Evolutionary conservation across 2,329 filamentous ascomycete genomes (phyloP), one percentile per base, ranked within the genome.

Genomic region (Zopfia rhizophila): DNA sequence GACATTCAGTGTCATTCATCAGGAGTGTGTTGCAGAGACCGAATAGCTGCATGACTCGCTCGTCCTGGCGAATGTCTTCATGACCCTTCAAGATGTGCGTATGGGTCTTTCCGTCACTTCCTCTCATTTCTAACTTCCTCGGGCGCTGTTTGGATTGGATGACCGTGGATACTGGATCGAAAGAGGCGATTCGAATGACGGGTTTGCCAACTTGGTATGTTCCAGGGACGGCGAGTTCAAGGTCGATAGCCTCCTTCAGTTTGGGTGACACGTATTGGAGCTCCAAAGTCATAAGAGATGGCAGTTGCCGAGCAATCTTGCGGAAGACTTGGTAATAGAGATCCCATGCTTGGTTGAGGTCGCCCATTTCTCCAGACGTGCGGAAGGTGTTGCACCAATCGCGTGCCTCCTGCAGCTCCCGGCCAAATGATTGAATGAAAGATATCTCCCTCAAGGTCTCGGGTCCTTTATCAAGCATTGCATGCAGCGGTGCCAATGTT

Each of bases 11-110:
- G 68, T 99, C 95, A 65, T 93, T 93, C 32, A 90, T 83, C 29
- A 99, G 83, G 2, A 99, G 83, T 0, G 95, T 99, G 72, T 99
- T 99, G 76, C 93, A 94, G 11, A 99, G 83, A 28, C 94, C 94
- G 67, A 99, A 99, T 24, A 99, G 83, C 74, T 99, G 94, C 95
- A 99, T 99, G 59, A 99, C 94, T 74, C 95, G 88, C 75, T 99
- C 94, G 66, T 99, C 94, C 73, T 99, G 94, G 48, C 94, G 88
- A 56, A 99, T 97, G 78, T 99, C 94, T 75, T 99, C 94, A 65
- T 99, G 95, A n/a, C 94, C 94, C 78, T 99, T 99, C 62, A 99
- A 84, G 47, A 90, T 75, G 76, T 96, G 97, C 37, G 90, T 88
- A 70, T 97, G 97, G 3, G 85, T 83, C 51, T 83, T 84, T 46